A percentile compares a stretch with the other conserved stretches of the same genome.
Conservation (phyloP, 352 stramenopile genomes). For the Phytophthora gonapodyides region DNA sequence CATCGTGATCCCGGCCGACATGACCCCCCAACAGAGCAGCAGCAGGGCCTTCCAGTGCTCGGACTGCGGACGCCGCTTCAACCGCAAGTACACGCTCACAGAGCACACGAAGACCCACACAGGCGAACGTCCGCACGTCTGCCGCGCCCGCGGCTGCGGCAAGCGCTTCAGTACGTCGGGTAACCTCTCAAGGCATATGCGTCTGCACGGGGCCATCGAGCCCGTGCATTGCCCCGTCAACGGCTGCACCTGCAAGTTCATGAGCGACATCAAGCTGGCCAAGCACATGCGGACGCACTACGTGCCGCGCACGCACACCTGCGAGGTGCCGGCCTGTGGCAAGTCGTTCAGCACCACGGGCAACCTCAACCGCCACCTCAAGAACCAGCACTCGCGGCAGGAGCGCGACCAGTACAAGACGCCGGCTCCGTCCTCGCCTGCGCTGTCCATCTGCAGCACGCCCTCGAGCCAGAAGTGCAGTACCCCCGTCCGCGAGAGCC, state of each 20-base stretch:
- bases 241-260: constrained; percentile 36
- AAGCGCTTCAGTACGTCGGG: constrained; percentile 60
- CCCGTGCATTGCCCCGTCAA: constrained; percentile 37
- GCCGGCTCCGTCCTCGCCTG: constrained; percentile 9
- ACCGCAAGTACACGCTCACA: constrained; percentile 72
- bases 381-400: constrained; percentile 46
- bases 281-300: constrained; percentile 55
- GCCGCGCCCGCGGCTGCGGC: constrained; percentile 38
- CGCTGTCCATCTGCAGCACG: constrained; percentile 26
- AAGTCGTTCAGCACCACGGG: constrained; percentile 60
- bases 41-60: constrained; percentile 49
- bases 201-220: constrained; percentile 48
- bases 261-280: constrained; percentile 45
- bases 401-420: constrained; percentile 28
- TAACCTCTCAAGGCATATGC: constrained; percentile 54
- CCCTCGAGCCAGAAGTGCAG: constrained; percentile 29
- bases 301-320: constrained; percentile 42
- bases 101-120: constrained; percentile 84
- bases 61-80: constrained; percentile 58
- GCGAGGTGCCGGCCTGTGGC: constrained; percentile 37
- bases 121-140: constrained; percentile 51
- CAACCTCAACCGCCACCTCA: constrained; percentile 57
- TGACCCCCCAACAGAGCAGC: constrained; percentile 20
- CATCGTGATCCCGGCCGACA: constrained; percentile 19
- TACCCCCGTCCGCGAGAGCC: constrained; percentile 29